These are phyloP conservation scores for Monosporascus sp. DNA, from an alignment of 2,329 filamentous ascomycete species.

Conservation along the genomic window DNA sequence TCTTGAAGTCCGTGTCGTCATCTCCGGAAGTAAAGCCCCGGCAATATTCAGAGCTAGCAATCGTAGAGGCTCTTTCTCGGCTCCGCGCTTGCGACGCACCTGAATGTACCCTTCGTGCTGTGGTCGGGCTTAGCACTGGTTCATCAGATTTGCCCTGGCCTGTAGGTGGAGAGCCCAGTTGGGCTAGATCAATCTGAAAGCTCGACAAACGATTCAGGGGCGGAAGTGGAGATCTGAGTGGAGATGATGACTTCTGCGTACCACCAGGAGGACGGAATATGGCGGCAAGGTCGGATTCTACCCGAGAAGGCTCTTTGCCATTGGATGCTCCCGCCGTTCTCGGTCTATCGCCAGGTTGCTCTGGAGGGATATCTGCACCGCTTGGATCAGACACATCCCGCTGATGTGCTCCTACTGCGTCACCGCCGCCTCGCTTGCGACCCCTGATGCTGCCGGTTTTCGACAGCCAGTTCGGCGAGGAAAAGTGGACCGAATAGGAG, in stretches of 20 bases:
- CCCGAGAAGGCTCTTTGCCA: constrained; percentile 20
- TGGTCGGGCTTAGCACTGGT: constrained; percentile 7
- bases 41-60: constrained; percentile 67
- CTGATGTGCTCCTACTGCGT: constrained; percentile 35
- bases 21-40: constrained; percentile 62
- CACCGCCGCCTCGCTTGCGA: constrained; percentile 43
- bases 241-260: constrained; percentile 48
- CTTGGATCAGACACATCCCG: constrained; percentile 51
- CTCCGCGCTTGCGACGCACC: constrained; percentile 25
- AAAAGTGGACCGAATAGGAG: constrained; percentile 57
- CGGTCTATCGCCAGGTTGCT: constrained; percentile 18
- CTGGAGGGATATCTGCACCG: constrained; percentile 17
- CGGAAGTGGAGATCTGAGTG: constrained; percentile 51
- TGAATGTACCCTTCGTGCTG: constrained; percentile 20
- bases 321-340: constrained; percentile 22
- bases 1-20: constrained; percentile 73
- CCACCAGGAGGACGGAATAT: constrained; percentile 27
- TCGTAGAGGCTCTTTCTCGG: constrained; percentile 57
- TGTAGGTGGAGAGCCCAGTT: constrained; percentile 39
- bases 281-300: constrained; percentile 25
- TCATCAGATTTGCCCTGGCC: constrained; percentile 26
- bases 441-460: constrained; percentile 52
- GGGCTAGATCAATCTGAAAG: constrained; percentile 49
- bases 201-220: constrained; percentile 49
- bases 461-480: constrained; percentile 51